These are phyloP conservation scores for Pseudogymnoascus sp. DNA, from an alignment of 2,329 filamentous ascomycete species.

Conservation along the genomic window DNA sequence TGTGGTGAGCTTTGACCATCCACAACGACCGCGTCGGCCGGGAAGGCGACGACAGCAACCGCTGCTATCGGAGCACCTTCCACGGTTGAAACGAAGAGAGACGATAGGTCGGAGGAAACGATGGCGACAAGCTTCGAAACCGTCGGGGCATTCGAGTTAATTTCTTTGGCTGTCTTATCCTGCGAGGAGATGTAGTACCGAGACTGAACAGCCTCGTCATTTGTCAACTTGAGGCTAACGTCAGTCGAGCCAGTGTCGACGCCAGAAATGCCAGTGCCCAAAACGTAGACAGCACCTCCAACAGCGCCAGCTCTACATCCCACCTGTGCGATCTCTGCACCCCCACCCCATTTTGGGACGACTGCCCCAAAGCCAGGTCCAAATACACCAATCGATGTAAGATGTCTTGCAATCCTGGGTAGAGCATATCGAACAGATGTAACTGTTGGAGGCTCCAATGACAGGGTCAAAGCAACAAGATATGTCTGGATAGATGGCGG, in stretches of 20 bases:
- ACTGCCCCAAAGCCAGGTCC: slow-evolving; percentile 84
- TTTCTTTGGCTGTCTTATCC: slow-evolving; percentile 11
- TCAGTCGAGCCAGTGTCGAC: slow-evolving; percentile 20
- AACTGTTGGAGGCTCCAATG: slow-evolving; percentile 44
- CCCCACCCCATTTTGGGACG: slow-evolving; percentile 85
- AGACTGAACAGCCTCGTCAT: slow-evolving; percentile 48
- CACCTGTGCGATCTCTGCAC: slow-evolving; percentile 83
- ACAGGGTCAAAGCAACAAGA: slow-evolving; percentile 64
- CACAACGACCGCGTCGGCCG: slow-evolving; percentile 39
- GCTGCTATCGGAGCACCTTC: slow-evolving; percentile 72
- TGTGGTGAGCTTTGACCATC: slow-evolving; percentile 30
- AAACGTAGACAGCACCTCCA: slow-evolving; percentile 81
- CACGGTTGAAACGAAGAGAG: slow-evolving; percentile 59
- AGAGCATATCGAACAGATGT: slow-evolving; percentile 60
- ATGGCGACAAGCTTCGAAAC: slow-evolving; percentile 59
- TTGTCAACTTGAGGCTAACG: slow-evolving; percentile 45
- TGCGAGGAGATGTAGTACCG: slow-evolving; percentile 30
- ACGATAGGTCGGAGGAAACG: slow-evolving; percentile 54
- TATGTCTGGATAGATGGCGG: slow-evolving; percentile 59
- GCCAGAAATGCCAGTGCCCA: slow-evolving; percentile 57
- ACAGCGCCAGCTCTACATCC: slow-evolving; percentile 85
- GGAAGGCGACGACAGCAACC: slow-evolving; percentile 61
- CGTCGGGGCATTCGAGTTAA: slow-evolving; percentile 19
- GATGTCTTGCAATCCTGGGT: slow-evolving; percentile 64
- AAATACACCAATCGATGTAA: slow-evolving; percentile 79